phyloP scores from a whole-genome alignment of 257 asterid species.

The Solanum infundibuliforme region DNA sequence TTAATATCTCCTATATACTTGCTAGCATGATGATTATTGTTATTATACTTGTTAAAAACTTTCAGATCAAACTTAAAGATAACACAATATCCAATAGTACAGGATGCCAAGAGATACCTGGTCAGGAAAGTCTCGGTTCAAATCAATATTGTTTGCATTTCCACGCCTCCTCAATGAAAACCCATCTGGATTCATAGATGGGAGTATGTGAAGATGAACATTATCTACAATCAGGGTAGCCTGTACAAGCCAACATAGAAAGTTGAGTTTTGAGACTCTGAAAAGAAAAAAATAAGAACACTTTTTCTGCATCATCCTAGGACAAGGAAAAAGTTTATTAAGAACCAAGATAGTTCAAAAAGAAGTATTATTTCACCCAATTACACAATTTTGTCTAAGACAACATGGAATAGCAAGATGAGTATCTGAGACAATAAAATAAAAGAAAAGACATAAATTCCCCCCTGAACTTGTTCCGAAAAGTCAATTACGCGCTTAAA shows the following conservation, averaged over 20 bases:
- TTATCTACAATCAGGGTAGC: conserved; percentile 61
- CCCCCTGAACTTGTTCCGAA: too few species aligned
- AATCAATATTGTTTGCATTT: conserved; percentile 61
- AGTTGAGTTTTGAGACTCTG: not conserved
- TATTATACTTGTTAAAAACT: not conserved
- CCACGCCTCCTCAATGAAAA: conserved; percentile 50
- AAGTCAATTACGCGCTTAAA: too few species aligned
- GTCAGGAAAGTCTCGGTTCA: conserved; percentile 86
- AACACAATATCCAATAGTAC: not conserved
- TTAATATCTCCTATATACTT: too few species aligned
- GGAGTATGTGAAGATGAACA: conserved; percentile 80
- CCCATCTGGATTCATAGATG: conserved; percentile 86
- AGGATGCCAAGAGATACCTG: conserved; percentile 42
- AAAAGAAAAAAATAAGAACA: not conserved
- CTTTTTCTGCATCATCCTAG: not conserved
- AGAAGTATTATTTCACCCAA: not conserved
- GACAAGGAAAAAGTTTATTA: not conserved
- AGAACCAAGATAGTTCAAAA: not conserved
- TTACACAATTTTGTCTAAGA: not conserved
- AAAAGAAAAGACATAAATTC: not conserved
- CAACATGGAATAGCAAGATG: not conserved
- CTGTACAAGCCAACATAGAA: conserved; percentile 17
- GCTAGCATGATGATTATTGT: too few species aligned
- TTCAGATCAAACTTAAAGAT: not conserved
- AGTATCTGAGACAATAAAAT: not conserved